Conservation (phyloP, 179 eudicot species). For the Spergularia azorica region DNA sequence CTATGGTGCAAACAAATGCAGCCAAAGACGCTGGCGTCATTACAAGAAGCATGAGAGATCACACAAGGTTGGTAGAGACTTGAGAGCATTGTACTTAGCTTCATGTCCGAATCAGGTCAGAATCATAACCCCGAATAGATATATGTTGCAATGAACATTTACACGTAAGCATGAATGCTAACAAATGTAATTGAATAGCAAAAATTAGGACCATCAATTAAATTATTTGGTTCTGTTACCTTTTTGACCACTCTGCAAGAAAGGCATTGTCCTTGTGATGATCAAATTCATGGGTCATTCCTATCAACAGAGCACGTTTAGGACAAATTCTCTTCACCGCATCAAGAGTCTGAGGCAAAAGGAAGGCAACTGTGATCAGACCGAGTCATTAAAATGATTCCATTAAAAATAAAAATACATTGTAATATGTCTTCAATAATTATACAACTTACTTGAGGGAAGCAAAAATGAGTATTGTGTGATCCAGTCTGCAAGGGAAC, state of each 20-base stretch:
- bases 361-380: slow-evolving; percentile 2
- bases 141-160: slow-evolving; percentile 2
- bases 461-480: slow-evolving; percentile 88
- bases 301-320: slow-evolving; percentile 78
- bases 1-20: neutral
- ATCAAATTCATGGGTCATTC: slow-evolving; percentile 98
- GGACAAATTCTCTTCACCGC: slow-evolving; percentile 83
- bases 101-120: neutral
- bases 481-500: slow-evolving; percentile 68
- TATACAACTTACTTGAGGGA: slow-evolving; percentile 69
- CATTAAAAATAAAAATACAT: neutral
- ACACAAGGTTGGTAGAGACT: no score
- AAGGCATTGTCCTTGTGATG: slow-evolving; percentile 72
- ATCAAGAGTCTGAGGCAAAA: slow-evolving; percentile 66
- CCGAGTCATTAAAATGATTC: neutral
- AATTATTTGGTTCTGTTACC: slow-evolving; percentile 38
- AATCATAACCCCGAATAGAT: neutral
- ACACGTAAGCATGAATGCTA: neutral
- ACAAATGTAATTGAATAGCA: slow-evolving; percentile 2
- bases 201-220: neutral
- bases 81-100: no score
- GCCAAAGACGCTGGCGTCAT: neutral
- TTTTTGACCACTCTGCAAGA: slow-evolving; percentile 80
- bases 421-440: neutral
- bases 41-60: no score